Conservation (phyloP, 2,329 filamentous ascomycete genomes). For the Penicillium sp. region DNA sequence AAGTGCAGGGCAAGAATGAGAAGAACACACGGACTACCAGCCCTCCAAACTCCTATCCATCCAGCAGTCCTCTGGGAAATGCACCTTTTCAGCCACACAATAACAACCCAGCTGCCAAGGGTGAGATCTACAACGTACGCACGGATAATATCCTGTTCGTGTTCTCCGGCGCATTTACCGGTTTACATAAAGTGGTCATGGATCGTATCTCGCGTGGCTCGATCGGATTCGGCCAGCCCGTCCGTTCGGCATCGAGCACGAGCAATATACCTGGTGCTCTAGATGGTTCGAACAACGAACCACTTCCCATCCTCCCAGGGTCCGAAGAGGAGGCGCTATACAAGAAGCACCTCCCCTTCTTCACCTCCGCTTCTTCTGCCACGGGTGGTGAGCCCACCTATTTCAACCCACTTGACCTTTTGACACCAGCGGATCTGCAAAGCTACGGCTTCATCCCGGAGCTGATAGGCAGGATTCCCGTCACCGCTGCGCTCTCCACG, state of each 20-base stretch:
- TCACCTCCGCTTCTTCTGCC: constrained; percentile 50
- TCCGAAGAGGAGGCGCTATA: constrained; percentile 61
- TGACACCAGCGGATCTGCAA: constrained; percentile 71
- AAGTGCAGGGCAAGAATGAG: constrained; percentile 73
- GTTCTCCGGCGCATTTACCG: constrained; percentile 91
- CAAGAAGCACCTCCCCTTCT: constrained; percentile 56
- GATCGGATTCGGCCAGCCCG: constrained; percentile 84
- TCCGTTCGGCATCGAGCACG: constrained; percentile 52
- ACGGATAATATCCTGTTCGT: constrained; percentile 98
- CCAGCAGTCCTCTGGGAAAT: constrained; percentile 35
- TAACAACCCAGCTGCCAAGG: constrained; percentile 43
- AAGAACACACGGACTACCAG: constrained; percentile 39
- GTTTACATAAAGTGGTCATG: constrained; percentile 79
- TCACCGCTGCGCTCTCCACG: constrained; percentile 77
- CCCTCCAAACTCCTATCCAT: constrained; percentile 37
- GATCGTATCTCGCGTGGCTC: constrained; percentile 80
- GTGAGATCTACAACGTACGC: constrained; percentile 66
- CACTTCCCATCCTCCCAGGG: constrained; percentile 53
- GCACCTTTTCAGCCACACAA: constrained; percentile 27
- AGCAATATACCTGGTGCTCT: constrained; percentile 24
- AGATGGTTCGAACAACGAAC: constrained; percentile 28
- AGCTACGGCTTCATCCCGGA: constrained; percentile 89
- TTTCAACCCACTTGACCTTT: constrained; percentile 62
- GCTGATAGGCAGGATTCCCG: constrained; percentile 90
- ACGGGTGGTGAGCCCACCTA: constrained; percentile 43